Conservation (phyloP, 176 grass and related monocot species). For the Rhynchospora tenuis region DNA sequence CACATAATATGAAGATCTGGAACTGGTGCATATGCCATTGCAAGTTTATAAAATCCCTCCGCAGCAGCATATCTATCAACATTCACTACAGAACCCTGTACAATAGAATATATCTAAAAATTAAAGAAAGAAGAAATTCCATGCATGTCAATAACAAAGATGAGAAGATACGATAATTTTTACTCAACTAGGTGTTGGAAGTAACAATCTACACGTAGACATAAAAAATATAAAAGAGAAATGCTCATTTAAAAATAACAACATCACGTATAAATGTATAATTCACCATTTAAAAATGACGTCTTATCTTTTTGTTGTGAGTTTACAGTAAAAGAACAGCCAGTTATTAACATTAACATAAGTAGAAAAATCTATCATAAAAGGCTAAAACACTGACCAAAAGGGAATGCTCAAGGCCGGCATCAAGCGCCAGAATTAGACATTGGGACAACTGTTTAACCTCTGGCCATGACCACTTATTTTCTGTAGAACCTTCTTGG, state of each 20-base stretch:
- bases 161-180: neutral
- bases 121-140: constrained; percentile 9
- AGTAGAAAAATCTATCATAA: neutral
- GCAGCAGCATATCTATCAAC: constrained; percentile 82
- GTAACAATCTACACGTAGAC: neutral
- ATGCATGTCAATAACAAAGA: constrained; percentile 17
- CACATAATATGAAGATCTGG: constrained; percentile 99
- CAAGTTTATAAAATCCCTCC: constrained; percentile 94
- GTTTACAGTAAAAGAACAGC: neutral
- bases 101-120: constrained; percentile 7
- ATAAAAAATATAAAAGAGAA: neutral
- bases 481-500: constrained; percentile 66
- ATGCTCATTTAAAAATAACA: neutral
- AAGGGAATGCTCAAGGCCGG: constrained; percentile 84
- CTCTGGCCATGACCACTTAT: constrained; percentile 91
- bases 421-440: constrained; percentile 94
- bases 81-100: constrained; percentile 66
- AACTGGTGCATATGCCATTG: constrained; percentile 81
- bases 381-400: constrained; percentile 45
- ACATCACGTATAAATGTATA: neutral
- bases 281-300: neutral
- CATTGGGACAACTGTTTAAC: constrained; percentile 80
- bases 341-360: neutral
- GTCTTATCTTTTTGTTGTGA: neutral
- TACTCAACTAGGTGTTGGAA: neutral